Base-by-base conservation (phyloP, 225 moss, liverwort and hornwort species). In the Sphagnum contortum region DNA sequence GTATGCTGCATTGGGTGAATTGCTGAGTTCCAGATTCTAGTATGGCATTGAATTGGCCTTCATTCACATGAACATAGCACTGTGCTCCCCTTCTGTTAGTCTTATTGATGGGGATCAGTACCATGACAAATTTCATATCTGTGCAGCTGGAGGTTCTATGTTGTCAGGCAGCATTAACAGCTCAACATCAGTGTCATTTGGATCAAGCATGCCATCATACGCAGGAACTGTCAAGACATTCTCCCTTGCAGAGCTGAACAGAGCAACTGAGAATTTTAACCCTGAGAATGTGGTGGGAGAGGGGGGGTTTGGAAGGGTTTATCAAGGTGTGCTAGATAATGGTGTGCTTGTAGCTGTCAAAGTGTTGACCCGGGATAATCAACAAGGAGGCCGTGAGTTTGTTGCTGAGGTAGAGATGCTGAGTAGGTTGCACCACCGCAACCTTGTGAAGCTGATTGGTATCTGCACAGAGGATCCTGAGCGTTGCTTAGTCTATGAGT, bases 261-360 rank as follows among this genome's bases (percentile, higher is more conserved):
- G 71, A 51, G 81, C 81, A 2, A 81, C 81, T 49, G 60, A 74
- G 44, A 81, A 72, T 48, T 77, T 81, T 66, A 77, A 68, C 9
- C 62, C 68, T 8, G 68, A 71, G 63, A 81, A 81, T 62, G 59
- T 81, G 13, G 73, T 83, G 45, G 83, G 83, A 44, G 76, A 79
- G 69, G 83, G 83, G 49, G 83, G 79, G 5, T 83, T 83, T 57
- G 83, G 83, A 44, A 73, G 76, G 48, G 83, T 83, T 45, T 83
- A 79, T 61, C 73, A 76, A 63, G 83, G 83, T 44, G 47, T 63
- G 45, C 45, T 83, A 49, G 76, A 76, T 47, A 76, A 83, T 64
- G 76, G 75, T 3, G 48, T 51, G 11, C 48, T 59, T 61, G 76
- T 83, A 49, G 83, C 83, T 11, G 83, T 83, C n/a, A 83, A 83